Percentiles rank a stretch among this genome's conserved stretches.
Evolutionary conservation across 192 early-diverging fungal genomes (phyloP).

Genomic region (Coemansia sp.): DNA sequence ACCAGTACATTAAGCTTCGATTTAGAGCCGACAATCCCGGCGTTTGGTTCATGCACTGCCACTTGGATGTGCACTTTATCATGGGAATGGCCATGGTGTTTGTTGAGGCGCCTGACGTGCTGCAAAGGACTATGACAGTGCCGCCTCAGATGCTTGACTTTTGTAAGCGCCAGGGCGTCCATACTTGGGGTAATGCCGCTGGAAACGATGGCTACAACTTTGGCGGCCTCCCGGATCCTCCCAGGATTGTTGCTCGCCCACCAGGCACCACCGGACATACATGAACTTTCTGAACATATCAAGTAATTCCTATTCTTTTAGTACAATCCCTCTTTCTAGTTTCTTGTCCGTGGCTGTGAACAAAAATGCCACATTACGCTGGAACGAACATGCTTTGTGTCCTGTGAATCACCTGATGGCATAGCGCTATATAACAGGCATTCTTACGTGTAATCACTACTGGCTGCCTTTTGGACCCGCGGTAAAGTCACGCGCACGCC

Average conservation of each 20-base stretch:
- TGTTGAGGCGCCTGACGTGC: conserved; percentile 67
- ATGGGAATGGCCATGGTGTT: conserved; percentile 70
- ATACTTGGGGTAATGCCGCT: conserved; percentile 68
- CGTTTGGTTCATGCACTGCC: conserved; percentile 85
- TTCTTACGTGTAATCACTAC: neutral
- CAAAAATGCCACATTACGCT: neutral
- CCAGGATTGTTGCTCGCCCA: conserved; percentile 15
- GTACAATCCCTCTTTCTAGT: neutral
- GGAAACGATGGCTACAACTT: conserved; percentile 70
- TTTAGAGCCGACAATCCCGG: conserved; percentile 81
- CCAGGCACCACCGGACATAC: neutral
- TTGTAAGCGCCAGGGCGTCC: conserved; percentile 63
- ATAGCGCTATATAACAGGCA: neutral
- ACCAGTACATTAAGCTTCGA: conserved; percentile 64
- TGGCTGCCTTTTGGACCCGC: neutral
- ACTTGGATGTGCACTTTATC: conserved; percentile 59
- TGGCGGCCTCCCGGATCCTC: conserved; percentile 55
- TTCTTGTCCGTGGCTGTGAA: neutral
- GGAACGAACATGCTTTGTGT: neutral
- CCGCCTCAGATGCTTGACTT: conserved; percentile 58
- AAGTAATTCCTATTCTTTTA: neutral
- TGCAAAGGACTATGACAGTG: conserved; percentile 55
- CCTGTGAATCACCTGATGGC: neutral
- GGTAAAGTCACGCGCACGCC: neutral
- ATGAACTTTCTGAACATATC: neutral